phyloP scores from a whole-genome alignment of 2,329 filamentous ascomycete genomes.

The Aquanectria penicillioides region DNA sequence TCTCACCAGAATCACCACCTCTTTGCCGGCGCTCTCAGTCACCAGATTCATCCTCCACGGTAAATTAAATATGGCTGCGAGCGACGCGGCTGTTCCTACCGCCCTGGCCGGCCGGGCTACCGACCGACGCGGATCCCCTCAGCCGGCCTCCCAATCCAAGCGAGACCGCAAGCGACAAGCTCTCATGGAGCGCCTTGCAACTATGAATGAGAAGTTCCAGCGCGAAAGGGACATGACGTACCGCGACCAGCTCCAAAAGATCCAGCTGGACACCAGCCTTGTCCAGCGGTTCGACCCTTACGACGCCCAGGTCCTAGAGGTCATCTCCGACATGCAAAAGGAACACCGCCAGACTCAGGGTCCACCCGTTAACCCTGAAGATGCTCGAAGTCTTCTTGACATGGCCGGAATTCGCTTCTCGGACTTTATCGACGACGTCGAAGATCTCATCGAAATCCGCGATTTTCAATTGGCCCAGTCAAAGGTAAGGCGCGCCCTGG shows the following conservation, averaged over 20 bases:
- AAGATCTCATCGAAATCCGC: slow-evolving; percentile 86
- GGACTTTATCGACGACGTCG: slow-evolving; percentile 86
- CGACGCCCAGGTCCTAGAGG: slow-evolving; percentile 74
- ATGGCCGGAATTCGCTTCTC: slow-evolving; percentile 87
- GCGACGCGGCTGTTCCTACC: slow-evolving; percentile 47
- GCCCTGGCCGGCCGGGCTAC: slow-evolving; percentile 45
- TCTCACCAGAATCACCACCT: not conserved
- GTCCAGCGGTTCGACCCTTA: slow-evolving; percentile 89
- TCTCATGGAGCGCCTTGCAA: slow-evolving; percentile 80
- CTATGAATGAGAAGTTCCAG: slow-evolving; percentile 80
- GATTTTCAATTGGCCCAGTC: slow-evolving; percentile 85
- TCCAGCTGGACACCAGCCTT: slow-evolving; percentile 90
- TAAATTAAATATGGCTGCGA: slow-evolving; percentile 50
- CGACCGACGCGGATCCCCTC: slow-evolving; percentile 50
- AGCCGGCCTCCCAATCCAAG: slow-evolving; percentile 71
- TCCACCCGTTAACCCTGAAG: slow-evolving; percentile 50
- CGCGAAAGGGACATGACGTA: slow-evolving; percentile 86
- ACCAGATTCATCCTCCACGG: slow-evolving; percentile 5
- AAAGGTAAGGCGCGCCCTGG: slow-evolving; percentile 68
- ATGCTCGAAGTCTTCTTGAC: slow-evolving; percentile 67
- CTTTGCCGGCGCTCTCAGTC: not conserved
- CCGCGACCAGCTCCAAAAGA: slow-evolving; percentile 86
- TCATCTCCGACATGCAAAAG: slow-evolving; percentile 71
- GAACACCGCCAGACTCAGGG: slow-evolving; percentile 61
- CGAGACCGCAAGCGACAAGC: slow-evolving; percentile 89